Evolutionary conservation across 768 basidiomycete genomes (phyloP).

Genomic region (Suillus ampliporus): DNA sequence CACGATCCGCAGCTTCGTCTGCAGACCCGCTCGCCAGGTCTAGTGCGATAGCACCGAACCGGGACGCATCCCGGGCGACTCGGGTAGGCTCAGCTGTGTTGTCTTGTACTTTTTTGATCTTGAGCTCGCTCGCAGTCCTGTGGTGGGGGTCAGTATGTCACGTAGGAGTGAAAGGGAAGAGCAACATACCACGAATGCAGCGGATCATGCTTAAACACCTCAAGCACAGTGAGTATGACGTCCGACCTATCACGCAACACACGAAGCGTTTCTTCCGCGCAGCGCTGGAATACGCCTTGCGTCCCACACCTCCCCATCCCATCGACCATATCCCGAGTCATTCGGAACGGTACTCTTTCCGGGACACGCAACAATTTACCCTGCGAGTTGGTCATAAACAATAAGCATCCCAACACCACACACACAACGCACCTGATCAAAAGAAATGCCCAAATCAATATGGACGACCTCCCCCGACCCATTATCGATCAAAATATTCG

Average conservation of each 20-base stretch:
- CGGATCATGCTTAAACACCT: constrained; percentile 97
- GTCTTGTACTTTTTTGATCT: constrained; percentile 69
- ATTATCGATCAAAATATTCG: constrained; percentile 91
- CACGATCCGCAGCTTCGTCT: constrained; percentile 90
- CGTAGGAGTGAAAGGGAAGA: neutral
- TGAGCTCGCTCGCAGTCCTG: constrained; percentile 82
- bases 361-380: constrained; percentile 81
- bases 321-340: constrained; percentile 94
- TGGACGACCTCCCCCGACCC: constrained; percentile 87
- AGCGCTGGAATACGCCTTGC: constrained; percentile 93
- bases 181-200: constrained; percentile 82
- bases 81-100: constrained; percentile 33
- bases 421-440: constrained; percentile 79
- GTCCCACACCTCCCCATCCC: constrained; percentile 91
- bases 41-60: constrained; percentile 55
- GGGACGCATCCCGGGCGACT: constrained; percentile 28
- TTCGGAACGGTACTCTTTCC: constrained; percentile 92
- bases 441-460: constrained; percentile 96
- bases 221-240: constrained; percentile 92
- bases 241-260: constrained; percentile 86
- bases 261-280: constrained; percentile 92
- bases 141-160: neutral
- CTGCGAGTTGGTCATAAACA: constrained; percentile 43
- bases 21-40: constrained; percentile 70
- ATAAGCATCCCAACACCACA: neutral